These are phyloP conservation scores for Beauveria scarabaeidicola DNA, from an alignment of 2,329 filamentous ascomycete species.

Conservation along the genomic window DNA sequence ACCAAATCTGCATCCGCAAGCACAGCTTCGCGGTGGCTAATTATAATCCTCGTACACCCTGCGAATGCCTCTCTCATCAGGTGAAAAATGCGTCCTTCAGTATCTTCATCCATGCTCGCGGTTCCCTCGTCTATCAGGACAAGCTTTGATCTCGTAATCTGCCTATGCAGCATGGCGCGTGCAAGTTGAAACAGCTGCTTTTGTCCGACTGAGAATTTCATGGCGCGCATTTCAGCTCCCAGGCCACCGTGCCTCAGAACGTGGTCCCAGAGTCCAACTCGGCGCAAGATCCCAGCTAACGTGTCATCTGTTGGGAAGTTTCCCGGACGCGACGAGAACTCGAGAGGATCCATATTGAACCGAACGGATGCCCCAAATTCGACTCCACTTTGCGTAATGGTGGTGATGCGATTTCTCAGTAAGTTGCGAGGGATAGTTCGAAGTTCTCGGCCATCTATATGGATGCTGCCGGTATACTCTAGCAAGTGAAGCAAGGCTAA, in stretches of 20 bases:
- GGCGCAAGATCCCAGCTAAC: not conserved
- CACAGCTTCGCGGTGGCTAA: not conserved
- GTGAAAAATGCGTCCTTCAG: not conserved
- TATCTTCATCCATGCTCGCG: not conserved
- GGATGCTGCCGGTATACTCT: conserved; percentile 2
- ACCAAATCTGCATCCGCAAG: not conserved
- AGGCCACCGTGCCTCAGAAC: not conserved
- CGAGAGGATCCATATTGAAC: conserved; percentile 1
- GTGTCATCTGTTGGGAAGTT: not conserved
- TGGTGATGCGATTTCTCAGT: not conserved
- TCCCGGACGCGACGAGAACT: not conserved
- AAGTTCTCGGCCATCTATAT: conserved; percentile 1
- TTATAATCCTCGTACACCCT: not conserved
- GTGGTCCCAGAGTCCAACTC: conserved; percentile 1
- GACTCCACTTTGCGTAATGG: not conserved
- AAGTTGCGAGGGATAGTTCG: not conserved
- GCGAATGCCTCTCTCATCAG: not conserved
- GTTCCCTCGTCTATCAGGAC: not conserved
- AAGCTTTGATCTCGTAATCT: not conserved
- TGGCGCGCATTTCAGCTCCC: not conserved
- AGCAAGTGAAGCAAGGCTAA: not conserved
- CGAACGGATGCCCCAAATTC: not conserved
- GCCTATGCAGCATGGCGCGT: conserved; percentile 1
- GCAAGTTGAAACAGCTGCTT: conserved; percentile 1
- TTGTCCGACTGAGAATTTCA: not conserved